Evolutionary conservation across 106 monocot species (phyloP), one percentile per base, ranked within the genome.

Genomic region (Cymbidium sinense): DNA sequence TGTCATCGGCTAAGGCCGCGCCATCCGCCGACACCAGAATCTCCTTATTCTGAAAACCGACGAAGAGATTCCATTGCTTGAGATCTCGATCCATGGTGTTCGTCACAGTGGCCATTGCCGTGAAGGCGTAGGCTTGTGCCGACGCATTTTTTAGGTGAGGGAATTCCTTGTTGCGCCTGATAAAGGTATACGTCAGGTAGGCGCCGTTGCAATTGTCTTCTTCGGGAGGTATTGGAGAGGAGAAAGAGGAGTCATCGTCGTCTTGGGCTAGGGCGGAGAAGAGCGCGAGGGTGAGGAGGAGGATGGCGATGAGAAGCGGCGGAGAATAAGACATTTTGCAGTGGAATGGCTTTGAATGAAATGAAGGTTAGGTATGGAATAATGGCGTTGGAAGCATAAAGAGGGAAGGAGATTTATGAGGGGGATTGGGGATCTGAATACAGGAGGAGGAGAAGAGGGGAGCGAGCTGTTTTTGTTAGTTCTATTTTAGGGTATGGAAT

Each of bases 1-100:
- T 43, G 7, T 92, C 95, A 8, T 95, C 99, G 0, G 77, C 80
- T 19, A 99, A 20, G 35, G 91, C 92, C 10, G 92, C 99, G 0
- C 95, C 95, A 11, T 35, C 75, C 15, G 80, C 88, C 2, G 94
- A 92, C 65, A 99, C 99, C 41, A 99, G 83, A 36, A 95, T 89
- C 88, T 99, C 99, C 2, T 77, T 51, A 51, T 99, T 86, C 78
- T 99, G 99, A 76, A 99, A 99, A 7, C 87, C 99, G n/a, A 99
- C 74, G 79, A 82, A 92, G 37, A 99, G 78, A 21, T 86, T 92
- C 99, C 99, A 99, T 7, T 84, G 84, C 76, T 88, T 84, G 70
- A 99, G 86, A 55, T 99, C 92, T 18, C 51, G 34, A 34, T 80
- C 78, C 81, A 92, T 92, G 18, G 99, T 82, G 78, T 99, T 99